Conservation (phyloP, 139 green algal species). For the Auxenochlorella protothecoides region DNA sequence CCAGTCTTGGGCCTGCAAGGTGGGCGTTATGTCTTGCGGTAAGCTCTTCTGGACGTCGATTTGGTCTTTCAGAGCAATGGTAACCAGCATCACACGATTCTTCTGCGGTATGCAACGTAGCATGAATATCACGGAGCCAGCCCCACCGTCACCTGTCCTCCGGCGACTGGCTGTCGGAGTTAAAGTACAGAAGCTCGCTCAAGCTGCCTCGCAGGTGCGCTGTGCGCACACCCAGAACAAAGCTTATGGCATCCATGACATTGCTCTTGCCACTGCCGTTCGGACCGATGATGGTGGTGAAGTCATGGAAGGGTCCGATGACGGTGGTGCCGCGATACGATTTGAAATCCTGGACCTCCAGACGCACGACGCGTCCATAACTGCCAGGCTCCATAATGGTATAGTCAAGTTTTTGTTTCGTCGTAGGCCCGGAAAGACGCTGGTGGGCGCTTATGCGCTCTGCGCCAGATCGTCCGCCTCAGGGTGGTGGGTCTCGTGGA, state of each 20-base stretch:
- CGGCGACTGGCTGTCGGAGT: conserved; percentile 31
- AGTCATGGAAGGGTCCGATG: conserved; percentile 88
- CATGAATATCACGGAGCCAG: background rate
- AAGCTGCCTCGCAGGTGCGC: conserved; percentile 65
- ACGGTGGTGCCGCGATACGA: conserved; percentile 72
- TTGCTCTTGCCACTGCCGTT: conserved; percentile 95
- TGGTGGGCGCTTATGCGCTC: too few relatives aligned
- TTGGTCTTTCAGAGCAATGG: background rate
- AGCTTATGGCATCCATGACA: conserved; percentile 98
- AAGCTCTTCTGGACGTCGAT: background rate
- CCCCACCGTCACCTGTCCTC: conserved; percentile 13
- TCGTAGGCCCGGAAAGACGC: too few relatives aligned
- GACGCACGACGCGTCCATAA: conserved; percentile 20
- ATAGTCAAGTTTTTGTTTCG: too few relatives aligned
- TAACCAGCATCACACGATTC: background rate
- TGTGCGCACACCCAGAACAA: conserved; percentile 89
- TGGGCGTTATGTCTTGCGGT: background rate
- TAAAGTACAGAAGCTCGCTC: conserved; percentile 86
- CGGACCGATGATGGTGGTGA: conserved; percentile 92
- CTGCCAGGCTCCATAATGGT: background rate
- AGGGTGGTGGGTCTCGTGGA: too few relatives aligned
- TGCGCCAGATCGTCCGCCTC: too few relatives aligned
- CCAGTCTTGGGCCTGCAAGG: conserved; percentile 31
- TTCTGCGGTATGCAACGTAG: too few relatives aligned
- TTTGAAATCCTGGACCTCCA: conserved; percentile 92